phyloP scores from a whole-genome alignment of 2,329 filamentous ascomycete genomes.

The Rhexocercosporidium sp. region DNA sequence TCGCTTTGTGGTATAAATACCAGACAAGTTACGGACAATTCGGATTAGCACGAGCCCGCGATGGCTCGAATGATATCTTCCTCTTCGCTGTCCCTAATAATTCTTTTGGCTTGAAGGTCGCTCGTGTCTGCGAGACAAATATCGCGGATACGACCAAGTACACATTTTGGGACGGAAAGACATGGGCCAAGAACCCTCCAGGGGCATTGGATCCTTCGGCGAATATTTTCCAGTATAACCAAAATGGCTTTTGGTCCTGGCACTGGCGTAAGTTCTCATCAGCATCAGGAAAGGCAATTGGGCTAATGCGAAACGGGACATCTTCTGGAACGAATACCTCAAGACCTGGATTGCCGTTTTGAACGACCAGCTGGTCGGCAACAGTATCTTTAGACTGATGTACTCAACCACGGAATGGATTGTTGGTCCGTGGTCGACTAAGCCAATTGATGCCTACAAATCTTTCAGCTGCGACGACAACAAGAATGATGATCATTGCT shows the following conservation, averaged over 20 bases:
- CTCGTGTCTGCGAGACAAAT: conserved; percentile 5
- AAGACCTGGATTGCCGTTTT: conserved; percentile 10
- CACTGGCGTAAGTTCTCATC: background rate
- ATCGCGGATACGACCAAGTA: conserved; percentile 15
- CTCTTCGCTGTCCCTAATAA: conserved; percentile 6
- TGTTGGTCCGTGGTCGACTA: conserved; percentile 1
- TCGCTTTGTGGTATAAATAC: conserved; percentile 5
- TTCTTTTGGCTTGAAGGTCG: conserved; percentile 9
- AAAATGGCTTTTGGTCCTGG: background rate
- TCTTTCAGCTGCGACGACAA: conserved; percentile 7
- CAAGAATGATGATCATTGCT: background rate
- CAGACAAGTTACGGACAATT: conserved; percentile 7
- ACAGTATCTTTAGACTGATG: conserved; percentile 11
- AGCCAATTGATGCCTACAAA: conserved; percentile 4
- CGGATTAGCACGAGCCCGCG: conserved; percentile 9
- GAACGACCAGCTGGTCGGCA: background rate
- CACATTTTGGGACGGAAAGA: conserved; percentile 11
- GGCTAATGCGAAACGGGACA: background rate
- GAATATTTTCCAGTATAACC: conserved; percentile 10
- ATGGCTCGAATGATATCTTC: conserved; percentile 13
- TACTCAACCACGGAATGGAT: conserved; percentile 8
- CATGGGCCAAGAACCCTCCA: conserved; percentile 2
- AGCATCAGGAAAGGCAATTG: background rate
- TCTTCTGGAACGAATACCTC: conserved; percentile 5
- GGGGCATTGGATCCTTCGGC: background rate